Evolutionary conservation across 805 yeast genomes (phyloP).

Genomic region (Wickerhamiella kurtzmanii): DNA sequence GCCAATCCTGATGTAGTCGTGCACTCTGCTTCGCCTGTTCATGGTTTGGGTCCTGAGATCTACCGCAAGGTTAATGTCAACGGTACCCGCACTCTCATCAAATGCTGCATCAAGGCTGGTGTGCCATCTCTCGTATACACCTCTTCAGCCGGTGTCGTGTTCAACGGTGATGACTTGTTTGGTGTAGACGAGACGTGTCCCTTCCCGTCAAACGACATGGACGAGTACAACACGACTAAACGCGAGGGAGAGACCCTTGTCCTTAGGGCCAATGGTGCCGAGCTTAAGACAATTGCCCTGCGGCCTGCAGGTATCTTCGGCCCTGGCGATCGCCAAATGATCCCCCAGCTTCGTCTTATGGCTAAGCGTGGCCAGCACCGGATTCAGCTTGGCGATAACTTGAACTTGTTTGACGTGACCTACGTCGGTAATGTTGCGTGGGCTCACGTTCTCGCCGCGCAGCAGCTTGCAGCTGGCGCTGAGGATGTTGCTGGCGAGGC

Average conservation of each 20-base stretch:
- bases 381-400: constrained; percentile 89
- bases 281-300: constrained; percentile 65
- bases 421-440: constrained; percentile 98
- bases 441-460: constrained; percentile 86
- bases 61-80: constrained; percentile 82
- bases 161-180: constrained; percentile 82
- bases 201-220: constrained; percentile 84
- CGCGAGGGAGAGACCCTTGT: constrained; percentile 81
- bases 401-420: constrained; percentile 90
- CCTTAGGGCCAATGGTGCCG: constrained; percentile 51
- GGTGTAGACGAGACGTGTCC: constrained; percentile 95
- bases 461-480: constrained; percentile 42
- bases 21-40: constrained; percentile 95
- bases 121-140: constrained; percentile 76
- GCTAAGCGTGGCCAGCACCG: constrained; percentile 76
- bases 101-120: constrained; percentile 35
- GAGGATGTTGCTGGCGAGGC: constrained; percentile 62
- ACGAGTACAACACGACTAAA: constrained; percentile 90
- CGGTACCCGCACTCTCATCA: constrained; percentile 68
- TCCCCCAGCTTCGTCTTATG: constrained; percentile 79
- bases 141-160: constrained; percentile 93
- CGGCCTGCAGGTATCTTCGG: constrained; percentile 98
- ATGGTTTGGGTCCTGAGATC: constrained; percentile 67
- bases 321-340: constrained; percentile 94
- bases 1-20: constrained; percentile 65